phyloP scores from a whole-genome alignment of 257 asterid genomes.

The Cruciata laevipes region DNA sequence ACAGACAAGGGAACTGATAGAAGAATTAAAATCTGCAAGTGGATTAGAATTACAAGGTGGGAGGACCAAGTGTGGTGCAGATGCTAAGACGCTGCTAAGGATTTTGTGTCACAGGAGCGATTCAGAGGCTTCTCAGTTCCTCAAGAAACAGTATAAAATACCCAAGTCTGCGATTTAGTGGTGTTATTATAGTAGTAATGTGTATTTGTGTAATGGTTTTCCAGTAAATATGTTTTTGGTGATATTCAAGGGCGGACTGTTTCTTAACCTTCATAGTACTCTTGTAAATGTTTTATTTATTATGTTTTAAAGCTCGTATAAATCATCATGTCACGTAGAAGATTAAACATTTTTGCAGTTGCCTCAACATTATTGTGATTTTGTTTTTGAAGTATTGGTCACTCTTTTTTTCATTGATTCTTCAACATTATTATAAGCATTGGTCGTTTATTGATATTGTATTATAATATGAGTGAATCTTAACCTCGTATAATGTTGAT shows the following conservation, averaged over 20 bases:
- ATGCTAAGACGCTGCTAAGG: slow-evolving; percentile 69
- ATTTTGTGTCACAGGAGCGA: slow-evolving; percentile 79
- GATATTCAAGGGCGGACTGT: background rate
- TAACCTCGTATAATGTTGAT: too few relatives aligned
- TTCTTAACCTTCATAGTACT: too few relatives aligned
- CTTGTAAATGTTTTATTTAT: background rate
- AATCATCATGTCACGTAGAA: background rate
- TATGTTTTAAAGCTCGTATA: background rate
- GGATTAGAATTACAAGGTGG: slow-evolving; percentile 78
- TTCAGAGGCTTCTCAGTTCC: slow-evolving; percentile 92
- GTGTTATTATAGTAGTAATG: background rate
- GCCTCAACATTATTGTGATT: background rate
- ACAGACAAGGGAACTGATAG: slow-evolving; percentile 87
- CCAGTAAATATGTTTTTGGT: background rate
- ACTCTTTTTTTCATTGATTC: too few relatives aligned
- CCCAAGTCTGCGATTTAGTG: slow-evolving; percentile 46
- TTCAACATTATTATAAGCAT: background rate
- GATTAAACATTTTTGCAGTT: background rate
- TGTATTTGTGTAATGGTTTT: background rate
- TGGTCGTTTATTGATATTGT: too few relatives aligned
- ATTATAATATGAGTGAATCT: too few relatives aligned
- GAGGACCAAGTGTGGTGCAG: slow-evolving; percentile 71
- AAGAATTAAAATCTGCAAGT: slow-evolving; percentile 74
- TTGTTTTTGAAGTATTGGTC: too few relatives aligned
- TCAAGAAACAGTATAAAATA: slow-evolving; percentile 89